phyloP scores from a whole-genome alignment of 768 basidiomycete species.

The Royoungia palumana region DNA sequence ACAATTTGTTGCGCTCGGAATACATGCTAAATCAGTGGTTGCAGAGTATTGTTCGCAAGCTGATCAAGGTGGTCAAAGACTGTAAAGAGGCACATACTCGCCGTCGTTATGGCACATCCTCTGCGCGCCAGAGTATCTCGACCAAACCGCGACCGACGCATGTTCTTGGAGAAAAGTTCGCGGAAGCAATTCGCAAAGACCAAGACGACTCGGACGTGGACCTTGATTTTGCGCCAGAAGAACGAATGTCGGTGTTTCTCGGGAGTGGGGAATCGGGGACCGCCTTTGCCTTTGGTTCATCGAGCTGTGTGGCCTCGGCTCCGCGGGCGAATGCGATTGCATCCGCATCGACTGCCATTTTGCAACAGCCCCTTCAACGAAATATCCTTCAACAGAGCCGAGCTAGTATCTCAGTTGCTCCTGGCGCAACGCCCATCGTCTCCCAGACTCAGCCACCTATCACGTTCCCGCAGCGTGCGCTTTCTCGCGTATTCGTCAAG shows the following conservation, averaged over 20 bases:
- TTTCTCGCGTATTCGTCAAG: slow-evolving; percentile 75
- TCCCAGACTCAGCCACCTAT: slow-evolving; percentile 36
- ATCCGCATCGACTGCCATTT: slow-evolving; percentile 55
- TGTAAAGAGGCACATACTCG: slow-evolving; percentile 68
- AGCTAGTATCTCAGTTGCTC: slow-evolving; percentile 30
- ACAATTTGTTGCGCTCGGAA: not conserved
- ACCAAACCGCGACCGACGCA: slow-evolving; percentile 39
- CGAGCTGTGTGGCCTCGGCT: slow-evolving; percentile 26
- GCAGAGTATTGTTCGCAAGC: slow-evolving; percentile 75
- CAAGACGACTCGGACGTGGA: slow-evolving; percentile 73
- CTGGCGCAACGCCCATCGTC: slow-evolving; percentile 12
- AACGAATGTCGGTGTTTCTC: slow-evolving; percentile 38
- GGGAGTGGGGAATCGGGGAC: slow-evolving; percentile 42
- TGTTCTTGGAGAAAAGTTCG: slow-evolving; percentile 61
- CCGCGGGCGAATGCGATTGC: slow-evolving; percentile 47
- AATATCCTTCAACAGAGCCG: slow-evolving; percentile 48
- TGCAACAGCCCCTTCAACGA: slow-evolving; percentile 59
- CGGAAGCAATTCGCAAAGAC: slow-evolving; percentile 47
- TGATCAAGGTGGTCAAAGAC: slow-evolving; percentile 81
- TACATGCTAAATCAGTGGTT: slow-evolving; percentile 7
- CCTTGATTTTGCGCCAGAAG: slow-evolving; percentile 67
- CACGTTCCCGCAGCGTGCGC: slow-evolving; percentile 55
- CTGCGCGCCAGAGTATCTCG: slow-evolving; percentile 30
- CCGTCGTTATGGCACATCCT: slow-evolving; percentile 28
- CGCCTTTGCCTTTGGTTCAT: slow-evolving; percentile 37